Conservation (phyloP, 495 filamentous ascomycete genomes). For the Entonaema liquescens region DNA sequence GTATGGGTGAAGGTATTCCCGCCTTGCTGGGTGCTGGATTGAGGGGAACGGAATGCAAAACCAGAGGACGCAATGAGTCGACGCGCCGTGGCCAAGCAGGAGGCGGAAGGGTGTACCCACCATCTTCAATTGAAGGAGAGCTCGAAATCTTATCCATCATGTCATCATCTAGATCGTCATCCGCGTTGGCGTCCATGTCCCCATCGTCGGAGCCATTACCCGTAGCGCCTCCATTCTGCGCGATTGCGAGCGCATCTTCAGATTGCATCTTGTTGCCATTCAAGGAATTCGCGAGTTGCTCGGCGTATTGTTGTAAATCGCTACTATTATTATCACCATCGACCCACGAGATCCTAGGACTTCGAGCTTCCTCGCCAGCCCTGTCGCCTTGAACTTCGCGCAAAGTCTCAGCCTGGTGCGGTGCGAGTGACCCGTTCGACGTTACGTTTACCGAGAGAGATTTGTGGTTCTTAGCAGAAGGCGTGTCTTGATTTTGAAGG, state of each 20-base stretch:
- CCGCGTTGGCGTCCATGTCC: constrained; percentile 71
- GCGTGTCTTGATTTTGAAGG: constrained; percentile 82
- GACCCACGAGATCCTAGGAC: constrained; percentile 59
- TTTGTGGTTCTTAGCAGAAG: constrained; percentile 81
- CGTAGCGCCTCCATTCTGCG: constrained; percentile 61
- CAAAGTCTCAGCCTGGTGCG: constrained; percentile 85
- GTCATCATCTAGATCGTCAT: constrained; percentile 83
- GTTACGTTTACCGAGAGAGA: constrained; percentile 44
- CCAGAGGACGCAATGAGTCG: constrained; percentile 52
- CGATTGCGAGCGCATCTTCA: constrained; percentile 62
- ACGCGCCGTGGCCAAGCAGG: constrained; percentile 50
- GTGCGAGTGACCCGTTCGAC: constrained; percentile 66
- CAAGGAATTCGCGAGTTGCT: constrained; percentile 58
- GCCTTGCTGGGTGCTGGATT: constrained; percentile 42
- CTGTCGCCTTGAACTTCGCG: constrained; percentile 80
- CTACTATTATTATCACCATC: constrained; percentile 58
- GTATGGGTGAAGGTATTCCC: constrained; percentile 62
- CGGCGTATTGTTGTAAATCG: constrained; percentile 60
- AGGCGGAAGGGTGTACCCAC: constrained; percentile 68
- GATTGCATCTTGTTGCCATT: constrained; percentile 58
- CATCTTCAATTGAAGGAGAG: constrained; percentile 98
- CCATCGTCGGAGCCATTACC: constrained; percentile 70
- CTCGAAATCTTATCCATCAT: constrained; percentile 98
- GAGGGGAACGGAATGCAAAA: constrained; percentile 37
- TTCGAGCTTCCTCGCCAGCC: constrained; percentile 68